phyloP scores from a whole-genome alignment of 1,284 basidiomycete species.

The Rhodotorula sp. region DNA sequence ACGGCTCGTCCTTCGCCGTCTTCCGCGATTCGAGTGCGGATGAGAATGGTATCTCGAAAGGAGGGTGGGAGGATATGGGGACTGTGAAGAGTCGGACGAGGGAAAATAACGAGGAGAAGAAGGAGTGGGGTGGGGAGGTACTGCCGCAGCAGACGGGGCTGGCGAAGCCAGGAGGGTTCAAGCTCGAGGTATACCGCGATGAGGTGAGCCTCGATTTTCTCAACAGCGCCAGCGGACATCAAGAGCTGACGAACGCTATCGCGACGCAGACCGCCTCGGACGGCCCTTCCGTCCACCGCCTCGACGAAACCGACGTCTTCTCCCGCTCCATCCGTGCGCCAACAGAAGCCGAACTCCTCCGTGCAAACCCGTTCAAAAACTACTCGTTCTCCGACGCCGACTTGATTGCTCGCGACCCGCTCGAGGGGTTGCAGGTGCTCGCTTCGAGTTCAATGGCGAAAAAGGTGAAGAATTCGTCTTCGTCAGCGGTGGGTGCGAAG shows the following conservation, averaged over 20 bases:
- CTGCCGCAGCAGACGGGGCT: slow-evolving; percentile 41
- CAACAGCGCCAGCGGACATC: too few species aligned
- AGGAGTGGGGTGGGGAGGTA: slow-evolving; percentile 54
- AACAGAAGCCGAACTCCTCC: slow-evolving; percentile 55
- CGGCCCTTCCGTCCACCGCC: slow-evolving; percentile 40
- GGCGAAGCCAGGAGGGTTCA: slow-evolving; percentile 50
- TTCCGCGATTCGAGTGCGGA: slow-evolving; percentile 46
- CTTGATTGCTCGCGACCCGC: slow-evolving; percentile 43
- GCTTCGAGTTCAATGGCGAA: not conserved
- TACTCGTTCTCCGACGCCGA: slow-evolving; percentile 46
- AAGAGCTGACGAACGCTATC: not conserved
- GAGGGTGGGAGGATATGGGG: slow-evolving; percentile 54
- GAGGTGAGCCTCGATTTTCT: slow-evolving; percentile 43
- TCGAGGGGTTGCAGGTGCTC: slow-evolving; percentile 42
- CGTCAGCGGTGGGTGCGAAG: not conserved
- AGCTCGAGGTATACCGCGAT: slow-evolving; percentile 56
- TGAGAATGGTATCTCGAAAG: slow-evolving; percentile 31
- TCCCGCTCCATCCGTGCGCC: slow-evolving; percentile 44
- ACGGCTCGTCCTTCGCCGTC: slow-evolving; percentile 52
- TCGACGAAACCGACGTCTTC: slow-evolving; percentile 48
- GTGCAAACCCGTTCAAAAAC: slow-evolving; percentile 60
- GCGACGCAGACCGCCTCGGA: slow-evolving; percentile 22
- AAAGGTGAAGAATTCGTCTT: slow-evolving; percentile 1
- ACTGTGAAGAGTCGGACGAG: slow-evolving; percentile 53
- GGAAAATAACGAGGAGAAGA: slow-evolving; percentile 54